Base-by-base conservation (phyloP, 2,329 filamentous ascomycete species). In the Venturia oleaginea region DNA sequence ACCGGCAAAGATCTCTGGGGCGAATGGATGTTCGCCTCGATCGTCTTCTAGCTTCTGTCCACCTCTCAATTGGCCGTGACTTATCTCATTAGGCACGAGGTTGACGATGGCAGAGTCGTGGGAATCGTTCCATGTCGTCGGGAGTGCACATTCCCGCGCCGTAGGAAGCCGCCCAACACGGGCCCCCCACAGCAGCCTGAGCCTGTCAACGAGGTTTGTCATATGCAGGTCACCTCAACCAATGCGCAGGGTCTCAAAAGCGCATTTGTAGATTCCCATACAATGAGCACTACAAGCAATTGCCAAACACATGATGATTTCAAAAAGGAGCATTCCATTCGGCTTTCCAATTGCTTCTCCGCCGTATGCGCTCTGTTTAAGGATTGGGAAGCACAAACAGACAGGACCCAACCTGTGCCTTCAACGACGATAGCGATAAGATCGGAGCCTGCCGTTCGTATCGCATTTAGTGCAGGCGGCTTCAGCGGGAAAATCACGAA, bases 211-310 rank as follows among this genome's bases (percentile, higher is more conserved):
- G 55, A 59, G 55, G 30, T 4, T 30, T 60, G 59, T 60, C 59
- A 59, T 32, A 59, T 40, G 34, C 59, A 60, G 34, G 59, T 57
- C 51, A n/a, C n/a, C n/a, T n/a, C n/a, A n/a, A n/a, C n/a, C n/a
- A 19, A 57, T 15, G 51, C 30, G 51, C 51, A 57, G 51, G 51
- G 51, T 57, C 51, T 57, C 59, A 7, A n/a, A 19, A 17, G 32
- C 34, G 40, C n/a, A 60, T 60, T 43, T 42, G n/a, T 37, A 27
- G 32, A 60, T 27, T 40, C 59, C 59, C 59, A 40, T 60, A n/a
- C 37, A 60, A 37, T 17, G 59, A 43, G n/a, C n/a, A 27, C 30
- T 43, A 27, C 55, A 59, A 59, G 59, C 37, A 27, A 60, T 40
- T 60, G 57, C 13, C 34, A 57, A 32, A 57, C 27, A 17, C 3